Evolutionary conservation across 202 grass and related monocot species (phyloP), one percentile per base, ranked within the genome.

Genomic region (Hordeum pubiflorum): DNA sequence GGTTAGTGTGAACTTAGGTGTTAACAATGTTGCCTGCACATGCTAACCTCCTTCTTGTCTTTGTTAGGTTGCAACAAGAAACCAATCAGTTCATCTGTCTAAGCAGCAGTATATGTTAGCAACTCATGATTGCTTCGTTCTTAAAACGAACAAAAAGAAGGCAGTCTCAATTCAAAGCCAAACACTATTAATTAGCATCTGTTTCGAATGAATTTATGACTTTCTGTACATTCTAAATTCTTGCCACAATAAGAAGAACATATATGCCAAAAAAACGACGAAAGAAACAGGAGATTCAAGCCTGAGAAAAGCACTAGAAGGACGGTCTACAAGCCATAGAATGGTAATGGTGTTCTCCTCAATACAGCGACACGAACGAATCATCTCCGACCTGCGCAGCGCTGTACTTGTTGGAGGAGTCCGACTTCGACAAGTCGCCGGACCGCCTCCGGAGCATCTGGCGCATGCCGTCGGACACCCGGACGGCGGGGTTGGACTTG

Each of bases 401-500:
- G 82, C 75, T 83, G 58, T 84, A 88, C 76, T 91, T 87, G 82
- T 61, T 85, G 59, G 85, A 63, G 43, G 89, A 72, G 50, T 80
- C 56, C 0, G 85, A 62, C 52, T 77, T 92, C 4, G 89, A 79
- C 67, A 85, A 24, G 41, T 97, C 79, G 1, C 87, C 68, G 9
- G 94, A 97, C 46, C 89, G 77, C 66, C 94, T 76, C 67, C 91
- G 88, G 69, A 97, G 79, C 89, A 97, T 94, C 86, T 87, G 91
- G n/a, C 87, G 85, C 86, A 97, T 87, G 62, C 83, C 94, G 9
- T 97, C 91, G 0, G 94, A 86, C 7, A 97, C 94, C 20, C 86
- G 43, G 57, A 92, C 75, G 1, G 89, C 88, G 0, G 94, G 94
- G 72, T 92, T 97, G 2, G 78, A 84, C 84, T 83, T 88, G 33